Base-by-base conservation (phyloP, 1,284 basidiomycete genomes). In the Somion occarium region DNA sequence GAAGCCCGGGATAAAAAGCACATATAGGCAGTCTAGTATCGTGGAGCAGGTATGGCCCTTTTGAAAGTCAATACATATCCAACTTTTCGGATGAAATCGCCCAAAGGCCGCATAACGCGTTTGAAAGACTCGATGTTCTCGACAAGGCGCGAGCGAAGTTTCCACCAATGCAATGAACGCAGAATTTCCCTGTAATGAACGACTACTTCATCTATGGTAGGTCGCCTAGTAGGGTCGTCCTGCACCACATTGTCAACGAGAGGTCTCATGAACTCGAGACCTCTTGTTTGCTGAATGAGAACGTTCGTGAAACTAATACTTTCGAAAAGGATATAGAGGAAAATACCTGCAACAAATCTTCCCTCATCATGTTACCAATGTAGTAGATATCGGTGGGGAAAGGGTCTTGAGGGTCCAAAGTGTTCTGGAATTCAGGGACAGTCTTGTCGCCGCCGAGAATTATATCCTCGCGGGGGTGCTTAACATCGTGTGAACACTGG, bases 371-470 rank as follows among this genome's bases (percentile, higher is more conserved):
- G 5, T n/a, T 13, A 24, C 48, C 48, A 4, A 49, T 38, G 38
- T 41, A 5, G 48, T n/a, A 49, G 23, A 43, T 38, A 19, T 49
- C 48, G 11, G 22, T 22, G 20, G 48, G 38, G 19, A 49, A 49
- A 18, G 48, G 38, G 27, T 46, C 44, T 3, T 46, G 5, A 23
- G 24, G 44, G n/a, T n/a, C n/a, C n/a, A 7, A 18, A n/a, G 44
- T 19, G 4, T 3, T 22, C 4, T 43, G 42, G 9, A 43, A 4
- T 43, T 43, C 42, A 43, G 42, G 42, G 18, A 22, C 42, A 11
- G 19, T 19, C 19, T n/a, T 3, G 20, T 9, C 24, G 13, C 20
- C 23, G 19, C 7, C 19, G 7, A 13, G 13, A 22, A 19, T 9
- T 4, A 22, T 19, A 22, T 22, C n/a, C n/a, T 23, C 42, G 20